Base-by-base conservation (phyloP, 225 moss, liverwort and hornwort species). In the Physcomitrium patens region DNA sequence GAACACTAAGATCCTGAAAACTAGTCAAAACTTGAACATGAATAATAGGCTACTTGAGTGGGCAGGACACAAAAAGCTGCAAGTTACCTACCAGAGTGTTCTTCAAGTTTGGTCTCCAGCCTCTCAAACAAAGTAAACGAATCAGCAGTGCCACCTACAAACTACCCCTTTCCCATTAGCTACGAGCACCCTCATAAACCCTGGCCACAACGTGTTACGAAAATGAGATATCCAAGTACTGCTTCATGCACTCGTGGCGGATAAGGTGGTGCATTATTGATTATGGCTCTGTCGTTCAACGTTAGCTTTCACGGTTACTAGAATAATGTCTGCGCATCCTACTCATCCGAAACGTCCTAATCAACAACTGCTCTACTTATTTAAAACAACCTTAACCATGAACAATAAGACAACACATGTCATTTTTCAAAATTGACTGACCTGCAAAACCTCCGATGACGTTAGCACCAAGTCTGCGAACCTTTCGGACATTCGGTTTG, bases 61-160 rank as follows among this genome's bases (percentile, higher is more conserved):
- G 18, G 24, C 23, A 65, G 62, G 60, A 63, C 50, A 20, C 18
- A 65, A 60, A 67, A 14, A 0, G 27, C 60, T 68, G 50, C 46
- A 60, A 66, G 52, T 27, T 14, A 70, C 12, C 76, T 92, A 94
- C 92, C 94, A 76, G 91, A 92, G 77, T 97, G 91, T 79, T 94
- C 94, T 81, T 97, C 96, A 62, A 97, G 92, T 78, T 97, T 94
- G 55, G 71, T 87, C 81, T 97, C 31, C 62, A 94, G 84, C 59
- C 97, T 94, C 81, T 97, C 93, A 82, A 97, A 93, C 20, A 97
- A 73, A 54, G 97, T 93, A 76, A 97, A 94, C 28, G 91, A 97
- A 77, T 97, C 93, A 79, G 92, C 94, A 74, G 91, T 94, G 22
- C 90, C 94, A 88, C 97, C 93, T 94, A 85, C 77, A 70, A 63